Percentiles rank a stretch among this genome's conserved stretches.
Conservation (phyloP, 257 asterid species). For the Solanum verrucosum region DNA sequence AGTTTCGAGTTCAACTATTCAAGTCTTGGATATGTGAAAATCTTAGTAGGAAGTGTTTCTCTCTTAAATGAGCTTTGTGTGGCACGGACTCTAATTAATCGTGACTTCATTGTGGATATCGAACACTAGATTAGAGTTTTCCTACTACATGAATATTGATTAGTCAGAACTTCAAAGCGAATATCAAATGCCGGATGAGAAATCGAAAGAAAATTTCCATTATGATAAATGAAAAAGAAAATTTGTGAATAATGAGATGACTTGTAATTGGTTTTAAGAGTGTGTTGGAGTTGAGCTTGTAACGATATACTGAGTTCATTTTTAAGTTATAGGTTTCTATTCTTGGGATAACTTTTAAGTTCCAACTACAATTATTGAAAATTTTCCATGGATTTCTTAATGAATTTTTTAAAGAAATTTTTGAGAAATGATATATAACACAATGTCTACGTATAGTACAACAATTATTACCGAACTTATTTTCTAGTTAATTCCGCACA, state of each 20-base stretch:
- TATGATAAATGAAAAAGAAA: not conserved
- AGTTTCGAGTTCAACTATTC: not conserved
- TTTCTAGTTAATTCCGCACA: too few relatives aligned
- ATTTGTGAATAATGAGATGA: not conserved
- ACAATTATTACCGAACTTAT: too few relatives aligned
- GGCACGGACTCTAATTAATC: accelerated
- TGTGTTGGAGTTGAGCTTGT: not conserved
- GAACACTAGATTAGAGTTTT: accelerated
- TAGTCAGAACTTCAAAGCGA: not conserved
- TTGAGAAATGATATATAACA: not conserved
- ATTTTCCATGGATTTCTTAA: not conserved
- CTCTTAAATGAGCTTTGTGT: not conserved
- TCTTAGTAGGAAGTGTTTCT: not conserved
- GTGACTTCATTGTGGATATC: not conserved
- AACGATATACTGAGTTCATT: not conserved
- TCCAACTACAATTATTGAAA: too few relatives aligned
- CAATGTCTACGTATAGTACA: not conserved
- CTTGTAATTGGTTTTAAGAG: not conserved
- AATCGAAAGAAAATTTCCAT: not conserved
- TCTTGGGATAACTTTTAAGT: not conserved
- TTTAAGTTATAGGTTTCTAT: not conserved
- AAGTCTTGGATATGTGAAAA: accelerated
- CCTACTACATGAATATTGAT: not conserved
- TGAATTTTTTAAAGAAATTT: too few relatives aligned
- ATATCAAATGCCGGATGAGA: not conserved